Base-by-base conservation (phyloP, 139 green algal species). In the Chlorella sp. region DNA sequence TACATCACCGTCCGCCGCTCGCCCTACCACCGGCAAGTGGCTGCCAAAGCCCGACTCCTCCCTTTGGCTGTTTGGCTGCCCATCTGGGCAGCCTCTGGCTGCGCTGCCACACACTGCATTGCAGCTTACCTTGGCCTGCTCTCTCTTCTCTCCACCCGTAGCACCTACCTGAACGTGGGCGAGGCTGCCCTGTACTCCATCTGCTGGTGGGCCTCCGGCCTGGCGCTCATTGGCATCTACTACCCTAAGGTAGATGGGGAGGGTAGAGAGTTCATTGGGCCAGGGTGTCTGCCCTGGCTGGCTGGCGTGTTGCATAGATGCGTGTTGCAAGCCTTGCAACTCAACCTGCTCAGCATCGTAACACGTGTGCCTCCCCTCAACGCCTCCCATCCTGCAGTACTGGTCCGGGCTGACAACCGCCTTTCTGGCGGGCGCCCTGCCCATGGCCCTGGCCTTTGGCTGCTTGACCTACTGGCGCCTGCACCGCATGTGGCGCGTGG, bases 161-260 rank as follows among this genome's bases (percentile, higher is more conserved):
- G 69, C 51, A 23, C 51, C 55, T 68, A 51, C 25, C 74, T 81
- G 25, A 81, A 81, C 74, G n/a, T 67, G 18, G 30, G 17, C 21
- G 55, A 81, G 41, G 74, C 30, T 32, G 44, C 68, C 51, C 55
- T 81, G 20, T 67, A 67, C 74, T 68, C 55, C 23, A 69, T 63
- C 13, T 68, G 51, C 74, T 81, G 74, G 74, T 81, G 57, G 25
- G 74, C 74, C 13, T 32, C 74, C 0, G 20, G 32, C 18, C 55
- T 81, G 74, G 74, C 51, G 30, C 32, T 81, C 51, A 56, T 81
- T 32, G 74, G 74, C 74, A 23, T 69, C 55, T 81, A 69, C 55
- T 81, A 81, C 55, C 74, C 51, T 17, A 20, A 68, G 74, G 73
- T 34, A 18, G 16, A 32, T 68, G 5, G 11, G 44, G 44, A n/a